Evolutionary conservation across 73 alveolate genomes (phyloP).

Genomic region (Durusdinium trenchii): DNA sequence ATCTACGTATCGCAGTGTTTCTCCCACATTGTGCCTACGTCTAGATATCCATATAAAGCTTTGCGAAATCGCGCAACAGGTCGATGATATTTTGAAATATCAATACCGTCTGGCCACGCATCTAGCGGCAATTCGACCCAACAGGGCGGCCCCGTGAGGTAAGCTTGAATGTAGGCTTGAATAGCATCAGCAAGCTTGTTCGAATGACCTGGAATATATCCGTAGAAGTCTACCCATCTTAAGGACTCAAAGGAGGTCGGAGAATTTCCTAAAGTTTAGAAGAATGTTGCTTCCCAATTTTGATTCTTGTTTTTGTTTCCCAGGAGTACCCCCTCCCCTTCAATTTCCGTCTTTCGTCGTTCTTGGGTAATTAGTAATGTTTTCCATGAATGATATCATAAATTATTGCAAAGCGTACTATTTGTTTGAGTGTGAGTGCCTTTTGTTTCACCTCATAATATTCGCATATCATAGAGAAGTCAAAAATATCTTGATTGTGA

Average conservation of each 20-base stretch:
- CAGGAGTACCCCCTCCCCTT: background rate
- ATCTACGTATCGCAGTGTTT: constrained; percentile 5
- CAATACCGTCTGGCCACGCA: background rate
- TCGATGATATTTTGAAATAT: background rate
- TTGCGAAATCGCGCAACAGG: background rate
- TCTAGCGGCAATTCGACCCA: constrained; percentile 34
- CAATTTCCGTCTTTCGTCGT: background rate
- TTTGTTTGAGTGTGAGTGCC: background rate
- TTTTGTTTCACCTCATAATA: background rate
- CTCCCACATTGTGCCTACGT: constrained; percentile 41
- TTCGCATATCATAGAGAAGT: background rate
- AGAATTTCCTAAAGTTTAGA: background rate
- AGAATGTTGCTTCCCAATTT: too few relatives aligned
- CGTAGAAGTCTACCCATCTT: background rate
- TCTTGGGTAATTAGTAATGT: background rate
- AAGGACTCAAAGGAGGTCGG: background rate
- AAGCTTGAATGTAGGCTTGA: constrained; percentile 35
- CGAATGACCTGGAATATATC: background rate
- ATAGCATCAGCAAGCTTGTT: constrained; percentile 17
- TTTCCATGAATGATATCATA: background rate
- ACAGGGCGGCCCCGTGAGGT: background rate
- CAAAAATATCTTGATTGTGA: background rate
- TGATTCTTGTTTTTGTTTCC: background rate
- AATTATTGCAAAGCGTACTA: background rate
- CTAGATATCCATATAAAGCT: constrained; percentile 25